These are phyloP conservation scores for Suillus spraguei DNA, from an alignment of 768 basidiomycete species.

Conservation along the genomic window DNA sequence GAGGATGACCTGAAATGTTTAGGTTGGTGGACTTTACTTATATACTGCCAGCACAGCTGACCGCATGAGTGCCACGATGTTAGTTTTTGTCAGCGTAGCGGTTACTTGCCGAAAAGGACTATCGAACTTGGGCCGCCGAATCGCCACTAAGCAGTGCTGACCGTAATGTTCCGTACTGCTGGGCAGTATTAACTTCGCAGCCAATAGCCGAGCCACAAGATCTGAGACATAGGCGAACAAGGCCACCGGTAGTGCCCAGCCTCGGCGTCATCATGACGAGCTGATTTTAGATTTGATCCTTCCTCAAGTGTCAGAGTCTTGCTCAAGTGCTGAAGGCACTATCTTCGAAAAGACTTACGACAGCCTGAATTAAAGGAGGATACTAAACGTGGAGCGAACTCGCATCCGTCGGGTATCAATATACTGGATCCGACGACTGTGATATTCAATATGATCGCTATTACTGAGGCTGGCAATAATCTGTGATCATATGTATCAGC, in stretches of 20 bases:
- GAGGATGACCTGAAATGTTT: background rate
- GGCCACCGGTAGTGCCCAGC: background rate
- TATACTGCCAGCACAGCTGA: slow-evolving; percentile 21
- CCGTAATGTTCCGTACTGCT: no score
- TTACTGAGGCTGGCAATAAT: no score
- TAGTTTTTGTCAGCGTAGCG: background rate
- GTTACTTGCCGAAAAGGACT: background rate
- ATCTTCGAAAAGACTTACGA: background rate
- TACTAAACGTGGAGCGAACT: background rate
- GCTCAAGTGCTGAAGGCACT: background rate
- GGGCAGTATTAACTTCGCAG: background rate
- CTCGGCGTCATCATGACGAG: background rate
- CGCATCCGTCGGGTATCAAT: background rate
- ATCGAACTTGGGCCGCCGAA: background rate
- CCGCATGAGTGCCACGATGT: slow-evolving; percentile 9
- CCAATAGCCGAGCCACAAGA: background rate
- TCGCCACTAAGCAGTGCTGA: background rate
- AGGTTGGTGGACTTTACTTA: slow-evolving; percentile 6
- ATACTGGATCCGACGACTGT: background rate
- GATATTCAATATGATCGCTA: no score
- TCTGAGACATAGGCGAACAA: background rate
- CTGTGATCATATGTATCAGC: no score
- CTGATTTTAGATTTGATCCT: background rate
- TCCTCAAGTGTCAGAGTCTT: background rate
- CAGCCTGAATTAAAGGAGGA: background rate